Conservation (phyloP, 2,329 filamentous ascomycete genomes). For the Helminthosporium solani region DNA sequence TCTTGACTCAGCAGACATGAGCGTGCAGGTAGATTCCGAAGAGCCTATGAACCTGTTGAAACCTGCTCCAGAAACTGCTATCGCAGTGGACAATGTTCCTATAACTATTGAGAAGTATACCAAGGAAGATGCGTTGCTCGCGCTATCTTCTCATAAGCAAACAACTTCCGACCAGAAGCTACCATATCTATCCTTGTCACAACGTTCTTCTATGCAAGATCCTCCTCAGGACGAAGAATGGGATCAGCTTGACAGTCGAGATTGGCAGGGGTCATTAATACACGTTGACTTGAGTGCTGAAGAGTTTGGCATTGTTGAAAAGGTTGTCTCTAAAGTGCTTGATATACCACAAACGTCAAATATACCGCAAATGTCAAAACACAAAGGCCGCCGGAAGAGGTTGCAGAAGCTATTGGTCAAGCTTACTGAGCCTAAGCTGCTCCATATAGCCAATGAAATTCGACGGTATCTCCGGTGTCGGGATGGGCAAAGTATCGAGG, state of each 20-base stretch:
- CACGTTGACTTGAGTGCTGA: constrained; percentile 36
- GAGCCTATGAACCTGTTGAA: constrained; percentile 15
- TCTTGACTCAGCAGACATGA: not conserved
- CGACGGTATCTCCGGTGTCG: constrained; percentile 17
- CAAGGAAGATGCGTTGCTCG: constrained; percentile 22
- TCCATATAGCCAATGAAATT: constrained; percentile 19
- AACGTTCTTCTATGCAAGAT: constrained; percentile 20
- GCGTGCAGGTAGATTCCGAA: constrained; percentile 8
- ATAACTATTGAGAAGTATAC: constrained; percentile 20
- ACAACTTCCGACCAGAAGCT: constrained; percentile 1
- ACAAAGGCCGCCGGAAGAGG: constrained; percentile 19
- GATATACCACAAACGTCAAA: constrained; percentile 1
- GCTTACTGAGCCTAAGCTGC: constrained; percentile 24
- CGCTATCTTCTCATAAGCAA: constrained; percentile 4
- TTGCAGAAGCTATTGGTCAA: constrained; percentile 22
- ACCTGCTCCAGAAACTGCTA: constrained; percentile 11
- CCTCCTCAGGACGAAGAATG: constrained; percentile 20
- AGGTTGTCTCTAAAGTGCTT: constrained; percentile 11
- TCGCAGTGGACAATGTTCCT: constrained; percentile 19
- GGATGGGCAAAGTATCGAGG: constrained; percentile 24
- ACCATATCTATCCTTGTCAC: constrained; percentile 30
- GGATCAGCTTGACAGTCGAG: constrained; percentile 21
- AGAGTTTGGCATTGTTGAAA: constrained; percentile 29
- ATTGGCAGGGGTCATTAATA: constrained; percentile 33
- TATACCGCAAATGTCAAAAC: constrained; percentile 4